A percentile compares a stretch with the other conserved stretches of the same genome.
Evolutionary conservation across 352 stramenopile species (phyloP).

Genomic region (Globisporangium cystogenes): DNA sequence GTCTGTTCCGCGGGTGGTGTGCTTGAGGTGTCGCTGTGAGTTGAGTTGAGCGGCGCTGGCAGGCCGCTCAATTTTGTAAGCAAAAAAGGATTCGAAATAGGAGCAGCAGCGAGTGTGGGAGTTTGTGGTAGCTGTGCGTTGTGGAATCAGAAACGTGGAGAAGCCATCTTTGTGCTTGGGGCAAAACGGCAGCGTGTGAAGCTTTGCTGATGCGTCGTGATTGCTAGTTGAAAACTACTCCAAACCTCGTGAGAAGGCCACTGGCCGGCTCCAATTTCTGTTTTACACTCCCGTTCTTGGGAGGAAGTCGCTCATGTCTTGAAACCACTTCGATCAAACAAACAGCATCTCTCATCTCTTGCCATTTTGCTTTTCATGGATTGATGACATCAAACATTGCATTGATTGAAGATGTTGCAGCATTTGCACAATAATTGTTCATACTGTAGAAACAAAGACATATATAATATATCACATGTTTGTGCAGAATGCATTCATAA

Average conservation of each 20-base stretch:
- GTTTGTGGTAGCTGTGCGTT: accelerated
- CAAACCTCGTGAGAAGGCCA: conserved; percentile 88
- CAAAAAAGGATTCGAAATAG: background rate
- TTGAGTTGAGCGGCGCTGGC: background rate
- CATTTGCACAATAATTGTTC: too few species aligned
- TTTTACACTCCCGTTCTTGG: conserved; percentile 64
- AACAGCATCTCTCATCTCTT: too few species aligned
- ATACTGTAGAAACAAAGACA: too few species aligned
- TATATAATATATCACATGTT: too few species aligned
- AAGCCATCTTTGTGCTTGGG: conserved; percentile 88
- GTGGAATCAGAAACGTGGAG: accelerated
- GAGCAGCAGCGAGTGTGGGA: background rate
- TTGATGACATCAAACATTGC: too few species aligned
- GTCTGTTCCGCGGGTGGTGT: background rate
- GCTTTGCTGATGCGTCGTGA: conserved; percentile 92
- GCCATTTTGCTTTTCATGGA: too few species aligned
- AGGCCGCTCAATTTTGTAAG: too few species aligned
- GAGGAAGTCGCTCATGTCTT: too few species aligned
- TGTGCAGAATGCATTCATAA: too few species aligned
- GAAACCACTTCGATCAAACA: too few species aligned
- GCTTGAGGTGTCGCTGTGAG: background rate
- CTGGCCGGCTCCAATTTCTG: conserved; percentile 91
- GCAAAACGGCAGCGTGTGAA: conserved; percentile 93
- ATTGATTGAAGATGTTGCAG: too few species aligned
- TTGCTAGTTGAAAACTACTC: conserved; percentile 96